phyloP scores from a whole-genome alignment of 805 yeast species.

The Metschnikowia lunata region DNA sequence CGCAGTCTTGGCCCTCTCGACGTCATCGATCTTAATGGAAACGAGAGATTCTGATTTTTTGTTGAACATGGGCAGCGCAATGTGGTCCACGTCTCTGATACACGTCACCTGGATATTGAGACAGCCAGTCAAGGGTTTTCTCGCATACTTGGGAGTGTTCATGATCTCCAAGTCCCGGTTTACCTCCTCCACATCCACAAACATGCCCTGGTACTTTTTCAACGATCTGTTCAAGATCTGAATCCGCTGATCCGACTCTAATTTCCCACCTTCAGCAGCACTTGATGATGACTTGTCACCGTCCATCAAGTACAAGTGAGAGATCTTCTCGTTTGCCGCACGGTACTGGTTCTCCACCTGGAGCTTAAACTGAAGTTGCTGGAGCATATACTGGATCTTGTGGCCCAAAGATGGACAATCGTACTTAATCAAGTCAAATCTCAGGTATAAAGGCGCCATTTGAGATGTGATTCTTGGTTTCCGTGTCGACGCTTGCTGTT shows the following conservation, averaged over 20 bases:
- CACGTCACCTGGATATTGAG: conserved; percentile 70
- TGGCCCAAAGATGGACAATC: conserved; percentile 95
- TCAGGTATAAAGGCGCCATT: conserved; percentile 49
- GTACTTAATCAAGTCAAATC: conserved; percentile 79
- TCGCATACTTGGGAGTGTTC: conserved; percentile 66
- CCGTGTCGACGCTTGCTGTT: conserved; percentile 1
- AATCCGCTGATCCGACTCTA: conserved; percentile 81
- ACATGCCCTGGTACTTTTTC: conserved; percentile 86
- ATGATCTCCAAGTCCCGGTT: conserved; percentile 61
- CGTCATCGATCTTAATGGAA: conserved; percentile 82
- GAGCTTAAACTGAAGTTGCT: conserved; percentile 87
- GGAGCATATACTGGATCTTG: conserved; percentile 91
- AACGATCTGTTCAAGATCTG: conserved; percentile 77
- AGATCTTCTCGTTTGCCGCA: conserved; percentile 87
- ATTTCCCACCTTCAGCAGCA: conserved; percentile 84
- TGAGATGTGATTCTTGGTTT: conserved; percentile 8
- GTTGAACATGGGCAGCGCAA: conserved; percentile 75
- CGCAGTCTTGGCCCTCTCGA: conserved; percentile 71
- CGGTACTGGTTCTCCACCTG: conserved; percentile 92
- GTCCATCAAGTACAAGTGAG: conserved; percentile 79
- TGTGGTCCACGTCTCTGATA: conserved; percentile 87
- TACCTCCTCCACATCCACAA: conserved; percentile 65
- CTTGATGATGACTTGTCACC: conserved; percentile 83
- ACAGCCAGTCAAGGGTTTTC: conserved; percentile 81
- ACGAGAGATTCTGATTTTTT: conserved; percentile 77